Conservation (phyloP, 73 alveolate species). For the Durusdinium trenchii region DNA sequence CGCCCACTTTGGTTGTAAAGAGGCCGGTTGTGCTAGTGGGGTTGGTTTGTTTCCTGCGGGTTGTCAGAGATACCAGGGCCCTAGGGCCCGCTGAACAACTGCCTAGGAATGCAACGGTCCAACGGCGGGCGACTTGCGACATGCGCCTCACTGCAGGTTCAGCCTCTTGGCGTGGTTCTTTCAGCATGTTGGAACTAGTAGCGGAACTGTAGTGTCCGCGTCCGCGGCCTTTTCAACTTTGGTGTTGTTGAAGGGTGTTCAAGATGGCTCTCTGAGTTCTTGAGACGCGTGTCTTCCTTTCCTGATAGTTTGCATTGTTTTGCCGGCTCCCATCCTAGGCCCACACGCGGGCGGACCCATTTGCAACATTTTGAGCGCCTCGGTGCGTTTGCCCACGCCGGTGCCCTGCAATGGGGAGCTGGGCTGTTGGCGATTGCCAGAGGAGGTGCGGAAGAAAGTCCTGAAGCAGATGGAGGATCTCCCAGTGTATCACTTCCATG, state of each 20-base stretch:
- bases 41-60: neutral
- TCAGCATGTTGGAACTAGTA: neutral
- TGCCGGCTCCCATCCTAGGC: neutral
- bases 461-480: constrained; percentile 25
- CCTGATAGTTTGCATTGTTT: neutral
- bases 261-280: too few species aligned
- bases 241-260: too few species aligned
- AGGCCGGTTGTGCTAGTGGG: neutral
- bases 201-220: too few species aligned
- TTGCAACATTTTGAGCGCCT: constrained; percentile 68
- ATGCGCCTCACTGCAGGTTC: constrained; percentile 15
- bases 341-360: constrained; percentile 93
- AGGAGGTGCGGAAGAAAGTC: constrained; percentile 38
- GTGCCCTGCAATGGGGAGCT: constrained; percentile 80
- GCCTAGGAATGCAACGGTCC: neutral
- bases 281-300: neutral
- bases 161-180: neutral
- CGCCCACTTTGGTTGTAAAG: constrained; percentile 13
- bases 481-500: neutral
- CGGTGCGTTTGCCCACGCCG: constrained; percentile 57
- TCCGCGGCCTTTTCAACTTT: too few species aligned
- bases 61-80: neutral
- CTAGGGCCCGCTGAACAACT: neutral
- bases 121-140: neutral
- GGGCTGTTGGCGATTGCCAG: constrained; percentile 75